Evolutionary conservation across 2,329 filamentous ascomycete species (phyloP).

Genomic region (Fusarium verticillioides): DNA sequence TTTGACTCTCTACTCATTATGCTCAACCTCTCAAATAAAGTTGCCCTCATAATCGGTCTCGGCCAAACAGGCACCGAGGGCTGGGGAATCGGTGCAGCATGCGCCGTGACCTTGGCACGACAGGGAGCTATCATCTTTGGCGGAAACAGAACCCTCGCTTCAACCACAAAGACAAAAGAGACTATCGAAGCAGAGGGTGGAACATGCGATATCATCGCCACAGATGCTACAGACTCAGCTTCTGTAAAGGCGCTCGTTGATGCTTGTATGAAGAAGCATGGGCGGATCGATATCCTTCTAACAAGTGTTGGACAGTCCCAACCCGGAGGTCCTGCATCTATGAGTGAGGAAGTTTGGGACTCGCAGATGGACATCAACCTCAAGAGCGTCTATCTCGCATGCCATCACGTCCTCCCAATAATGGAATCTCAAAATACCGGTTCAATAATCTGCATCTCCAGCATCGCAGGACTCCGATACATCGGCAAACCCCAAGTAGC

Average conservation of each 20-base stretch:
- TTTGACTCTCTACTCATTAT: constrained; percentile 30
- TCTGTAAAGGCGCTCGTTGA: constrained; percentile 65
- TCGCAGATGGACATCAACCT: constrained; percentile 65
- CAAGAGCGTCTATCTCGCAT: constrained; percentile 65
- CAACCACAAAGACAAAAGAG: constrained; percentile 53
- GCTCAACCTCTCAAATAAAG: constrained; percentile 55
- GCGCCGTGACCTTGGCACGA: constrained; percentile 58
- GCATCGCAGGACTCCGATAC: constrained; percentile 64
- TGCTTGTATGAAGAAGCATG: constrained; percentile 61
- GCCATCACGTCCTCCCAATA: constrained; percentile 63
- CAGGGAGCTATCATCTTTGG: constrained; percentile 62
- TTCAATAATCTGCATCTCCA: constrained; percentile 60
- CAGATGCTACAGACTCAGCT: constrained; percentile 62
- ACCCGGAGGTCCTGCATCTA: constrained; percentile 59
- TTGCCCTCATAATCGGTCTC: constrained; percentile 59
- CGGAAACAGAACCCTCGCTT: constrained; percentile 58
- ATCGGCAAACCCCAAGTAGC: constrained; percentile 62
- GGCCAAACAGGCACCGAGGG: constrained; percentile 56
- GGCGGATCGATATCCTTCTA: constrained; percentile 68
- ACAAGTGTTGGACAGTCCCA: constrained; percentile 71
- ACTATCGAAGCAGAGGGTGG: constrained; percentile 51
- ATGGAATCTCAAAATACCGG: constrained; percentile 61
- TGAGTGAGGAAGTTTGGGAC: constrained; percentile 63
- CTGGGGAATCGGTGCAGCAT: constrained; percentile 64
- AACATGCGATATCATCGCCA: constrained; percentile 54